phyloP scores from a whole-genome alignment of 2,329 filamentous ascomycete species.

The Penicillium sp. region DNA sequence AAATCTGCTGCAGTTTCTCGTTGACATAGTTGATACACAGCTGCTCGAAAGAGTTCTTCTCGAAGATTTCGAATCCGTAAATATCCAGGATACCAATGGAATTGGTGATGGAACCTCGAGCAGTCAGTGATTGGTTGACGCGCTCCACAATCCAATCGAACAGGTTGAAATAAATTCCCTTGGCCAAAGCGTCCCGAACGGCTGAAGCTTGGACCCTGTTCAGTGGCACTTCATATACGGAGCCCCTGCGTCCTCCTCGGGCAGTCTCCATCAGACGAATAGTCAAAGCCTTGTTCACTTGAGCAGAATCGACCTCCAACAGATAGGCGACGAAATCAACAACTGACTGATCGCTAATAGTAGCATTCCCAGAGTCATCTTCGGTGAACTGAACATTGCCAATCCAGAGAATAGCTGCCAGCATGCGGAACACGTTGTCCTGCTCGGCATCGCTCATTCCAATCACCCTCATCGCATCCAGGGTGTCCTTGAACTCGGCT shows the following conservation, averaged over 20 bases:
- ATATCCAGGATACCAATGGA: conserved; percentile 96
- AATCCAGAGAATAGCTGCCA: conserved; percentile 83
- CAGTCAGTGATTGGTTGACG: conserved; percentile 78
- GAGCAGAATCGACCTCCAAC: conserved; percentile 71
- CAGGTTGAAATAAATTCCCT: conserved; percentile 93
- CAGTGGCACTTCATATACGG: conserved; percentile 64
- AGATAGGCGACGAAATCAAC: conserved; percentile 92
- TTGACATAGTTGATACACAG: conserved; percentile 99
- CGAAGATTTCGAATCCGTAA: conserved; percentile 98
- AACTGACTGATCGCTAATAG: conserved; percentile 77
- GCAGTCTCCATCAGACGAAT: conserved; percentile 72
- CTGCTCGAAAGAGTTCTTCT: conserved; percentile 98
- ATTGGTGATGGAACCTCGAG: conserved; percentile 65
- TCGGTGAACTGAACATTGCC: conserved; percentile 88
- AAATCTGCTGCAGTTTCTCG: conserved; percentile 97
- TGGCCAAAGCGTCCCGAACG: conserved; percentile 82
- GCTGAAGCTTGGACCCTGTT: conserved; percentile 79
- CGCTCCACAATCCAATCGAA: conserved; percentile 98
- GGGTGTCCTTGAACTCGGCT: conserved; percentile 77
- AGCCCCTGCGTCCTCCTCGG: conserved; percentile 57
- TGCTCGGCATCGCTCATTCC: conserved; percentile 80
- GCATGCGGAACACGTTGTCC: conserved; percentile 92
- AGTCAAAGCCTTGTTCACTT: conserved; percentile 78
- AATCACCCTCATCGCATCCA: conserved; percentile 92
- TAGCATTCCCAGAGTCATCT: conserved; percentile 79